Conservation (phyloP, 495 filamentous ascomycete species). For the Daldinia vernicosa region DNA sequence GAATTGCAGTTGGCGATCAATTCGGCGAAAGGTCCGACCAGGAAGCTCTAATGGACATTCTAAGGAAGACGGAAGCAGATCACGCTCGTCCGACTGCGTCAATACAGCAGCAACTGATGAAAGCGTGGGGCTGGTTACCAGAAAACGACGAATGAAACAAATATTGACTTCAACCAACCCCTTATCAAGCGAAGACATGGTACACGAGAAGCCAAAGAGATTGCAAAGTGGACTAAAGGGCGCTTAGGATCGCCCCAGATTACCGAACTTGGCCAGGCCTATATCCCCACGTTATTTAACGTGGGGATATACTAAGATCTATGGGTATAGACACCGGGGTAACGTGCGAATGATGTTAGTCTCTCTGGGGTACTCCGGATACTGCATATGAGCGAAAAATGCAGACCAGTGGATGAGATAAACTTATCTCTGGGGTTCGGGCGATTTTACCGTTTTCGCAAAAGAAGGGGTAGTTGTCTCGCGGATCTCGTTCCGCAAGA, state of each 20-base stretch:
- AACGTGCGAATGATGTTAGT: slow-evolving; percentile 22
- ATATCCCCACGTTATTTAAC: slow-evolving; percentile 1
- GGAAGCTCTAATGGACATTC: slow-evolving; percentile 53
- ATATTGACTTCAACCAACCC: not conserved
- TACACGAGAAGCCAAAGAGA: slow-evolving; percentile 1
- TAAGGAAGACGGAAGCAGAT: slow-evolving; percentile 54
- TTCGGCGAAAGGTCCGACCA: slow-evolving; percentile 55
- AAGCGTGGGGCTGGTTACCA: slow-evolving; percentile 51
- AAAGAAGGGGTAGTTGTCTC: slow-evolving; percentile 1
- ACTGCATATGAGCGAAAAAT: no score
- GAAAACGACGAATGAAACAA: slow-evolving; percentile 19
- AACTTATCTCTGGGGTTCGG: slow-evolving; percentile 13
- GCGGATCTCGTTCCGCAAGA: slow-evolving; percentile 15
- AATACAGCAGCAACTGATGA: slow-evolving; percentile 52
- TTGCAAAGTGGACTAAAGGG: not conserved
- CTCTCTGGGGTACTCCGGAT: not conserved
- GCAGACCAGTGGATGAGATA: slow-evolving; percentile 7
- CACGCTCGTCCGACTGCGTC: slow-evolving; percentile 57
- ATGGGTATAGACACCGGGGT: slow-evolving; percentile 19
- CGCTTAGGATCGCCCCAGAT: slow-evolving; percentile 24
- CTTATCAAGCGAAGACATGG: not conserved
- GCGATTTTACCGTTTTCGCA: slow-evolving; percentile 28
- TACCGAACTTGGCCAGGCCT: slow-evolving; percentile 15
- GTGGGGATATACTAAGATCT: slow-evolving; percentile 15
- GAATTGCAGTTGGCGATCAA: slow-evolving; percentile 55